These are phyloP conservation scores for Neopestalotiopsis clavispora DNA, from an alignment of 2,329 filamentous ascomycete genomes.

Conservation along the genomic window DNA sequence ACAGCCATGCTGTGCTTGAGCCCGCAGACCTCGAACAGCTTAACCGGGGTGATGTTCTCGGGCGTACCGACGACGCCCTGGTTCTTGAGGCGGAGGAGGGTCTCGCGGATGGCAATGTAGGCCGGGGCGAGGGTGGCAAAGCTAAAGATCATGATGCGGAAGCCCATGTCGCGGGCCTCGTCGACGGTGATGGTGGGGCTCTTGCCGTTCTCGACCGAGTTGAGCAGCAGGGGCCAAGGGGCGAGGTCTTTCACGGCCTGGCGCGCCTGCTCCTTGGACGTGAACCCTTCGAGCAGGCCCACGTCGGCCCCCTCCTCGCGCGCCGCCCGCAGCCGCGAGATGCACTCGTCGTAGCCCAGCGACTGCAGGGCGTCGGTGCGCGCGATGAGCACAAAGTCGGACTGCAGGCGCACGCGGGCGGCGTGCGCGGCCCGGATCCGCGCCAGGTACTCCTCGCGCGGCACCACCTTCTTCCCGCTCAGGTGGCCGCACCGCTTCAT, in stretches of 20 bases:
- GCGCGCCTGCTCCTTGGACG: constrained; percentile 52
- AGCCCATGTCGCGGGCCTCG: constrained; percentile 61
- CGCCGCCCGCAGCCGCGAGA: constrained; percentile 54
- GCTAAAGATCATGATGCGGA: constrained; percentile 63
- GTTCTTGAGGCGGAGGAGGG: constrained; percentile 41
- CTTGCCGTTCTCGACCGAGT: constrained; percentile 61
- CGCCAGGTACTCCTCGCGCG: constrained; percentile 51
- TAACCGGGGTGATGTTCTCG: constrained; percentile 33
- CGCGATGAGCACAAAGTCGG: constrained; percentile 68
- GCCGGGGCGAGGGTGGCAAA: constrained; percentile 53
- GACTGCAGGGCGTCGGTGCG: constrained; percentile 65
- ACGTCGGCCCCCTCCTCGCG: constrained; percentile 62
- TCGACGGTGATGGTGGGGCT: constrained; percentile 57
- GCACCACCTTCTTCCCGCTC: constrained; percentile 63
- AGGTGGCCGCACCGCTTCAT: constrained; percentile 72
- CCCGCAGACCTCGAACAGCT: constrained; percentile 37
- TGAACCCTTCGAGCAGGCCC: constrained; percentile 64
- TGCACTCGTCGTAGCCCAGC: constrained; percentile 61
- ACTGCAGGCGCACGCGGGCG: constrained; percentile 50
- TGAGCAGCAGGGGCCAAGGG: constrained; percentile 57
- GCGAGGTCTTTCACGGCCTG: constrained; percentile 51
- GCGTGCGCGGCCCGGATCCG: constrained; percentile 61
- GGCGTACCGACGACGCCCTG: constrained; percentile 36
- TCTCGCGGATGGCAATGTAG: constrained; percentile 45
- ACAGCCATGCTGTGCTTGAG: constrained; percentile 36